phyloP scores from a whole-genome alignment of 2,329 filamentous ascomycete species.

The Fusarium hostae region DNA sequence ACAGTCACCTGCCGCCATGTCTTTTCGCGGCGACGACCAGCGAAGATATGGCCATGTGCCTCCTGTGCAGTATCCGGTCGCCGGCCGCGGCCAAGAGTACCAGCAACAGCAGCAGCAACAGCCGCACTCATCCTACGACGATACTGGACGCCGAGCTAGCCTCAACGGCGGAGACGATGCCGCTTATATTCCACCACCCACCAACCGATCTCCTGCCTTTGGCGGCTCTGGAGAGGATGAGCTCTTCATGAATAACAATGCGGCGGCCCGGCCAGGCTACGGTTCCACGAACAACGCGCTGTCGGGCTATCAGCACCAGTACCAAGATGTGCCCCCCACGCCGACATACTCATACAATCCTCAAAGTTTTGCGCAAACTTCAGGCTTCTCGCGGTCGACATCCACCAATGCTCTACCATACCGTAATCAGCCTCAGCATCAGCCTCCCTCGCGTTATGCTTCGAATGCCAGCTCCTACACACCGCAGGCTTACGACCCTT shows the following conservation, averaged over 20 bases:
- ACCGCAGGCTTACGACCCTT: slow-evolving; percentile 68
- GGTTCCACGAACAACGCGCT: slow-evolving; percentile 58
- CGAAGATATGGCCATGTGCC: slow-evolving; percentile 74
- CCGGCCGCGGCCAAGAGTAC: slow-evolving; percentile 50
- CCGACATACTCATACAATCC: slow-evolving; percentile 75
- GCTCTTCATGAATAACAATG: slow-evolving; percentile 68
- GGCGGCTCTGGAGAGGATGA: slow-evolving; percentile 62
- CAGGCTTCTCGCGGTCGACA: slow-evolving; percentile 57
- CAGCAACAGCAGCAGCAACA: slow-evolving; percentile 49
- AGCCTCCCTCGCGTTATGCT: slow-evolving; percentile 52
- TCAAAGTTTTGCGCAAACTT: slow-evolving; percentile 64
- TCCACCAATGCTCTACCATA: slow-evolving; percentile 64
- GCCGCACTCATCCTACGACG: slow-evolving; percentile 49
- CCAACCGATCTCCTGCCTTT: slow-evolving; percentile 41
- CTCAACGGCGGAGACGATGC: slow-evolving; percentile 82
- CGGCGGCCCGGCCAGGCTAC: slow-evolving; percentile 50
- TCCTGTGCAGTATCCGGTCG: slow-evolving; percentile 71
- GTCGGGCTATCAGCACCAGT: slow-evolving; percentile 64
- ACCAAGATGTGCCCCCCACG: slow-evolving; percentile 59
- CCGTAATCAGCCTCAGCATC: slow-evolving; percentile 54
- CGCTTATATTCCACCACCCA: slow-evolving; percentile 58
- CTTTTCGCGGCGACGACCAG: slow-evolving; percentile 71
- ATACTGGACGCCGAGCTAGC: slow-evolving; percentile 67
- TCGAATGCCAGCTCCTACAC: slow-evolving; percentile 58
- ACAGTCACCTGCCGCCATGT: slow-evolving; percentile 59